Conservation (phyloP, 2,329 filamentous ascomycete genomes). For the Fusarium gaditjirri region DNA sequence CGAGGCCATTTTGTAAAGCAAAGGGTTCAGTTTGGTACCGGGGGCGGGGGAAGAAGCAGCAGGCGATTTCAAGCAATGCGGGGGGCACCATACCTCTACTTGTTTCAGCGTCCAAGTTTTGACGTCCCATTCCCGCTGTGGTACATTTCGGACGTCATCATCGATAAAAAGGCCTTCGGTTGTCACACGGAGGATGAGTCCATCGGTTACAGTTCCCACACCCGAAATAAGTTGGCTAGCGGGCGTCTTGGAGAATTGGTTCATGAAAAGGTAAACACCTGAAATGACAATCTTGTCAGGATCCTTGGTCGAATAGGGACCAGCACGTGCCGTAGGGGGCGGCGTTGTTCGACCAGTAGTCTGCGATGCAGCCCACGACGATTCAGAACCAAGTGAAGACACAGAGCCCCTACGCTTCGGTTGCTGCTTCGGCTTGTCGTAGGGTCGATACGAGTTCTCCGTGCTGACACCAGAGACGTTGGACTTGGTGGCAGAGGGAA, state of each 20-base stretch:
- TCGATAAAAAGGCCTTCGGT: constrained; percentile 97
- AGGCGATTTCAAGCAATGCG: constrained; percentile 65
- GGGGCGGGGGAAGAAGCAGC: constrained; percentile 55
- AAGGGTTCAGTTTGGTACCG: constrained; percentile 53
- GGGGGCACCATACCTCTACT: constrained; percentile 86
- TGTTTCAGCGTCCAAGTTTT: constrained; percentile 97
- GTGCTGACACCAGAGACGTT: constrained; percentile 68
- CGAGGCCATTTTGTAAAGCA: constrained; percentile 60
- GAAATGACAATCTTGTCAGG: constrained; percentile 96
- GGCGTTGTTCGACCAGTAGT: constrained; percentile 87
- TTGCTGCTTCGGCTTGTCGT: constrained; percentile 73
- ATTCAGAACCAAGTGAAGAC: constrained; percentile 78
- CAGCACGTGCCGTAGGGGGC: constrained; percentile 79
- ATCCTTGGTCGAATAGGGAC: constrained; percentile 86
- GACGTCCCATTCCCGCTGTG: constrained; percentile 98
- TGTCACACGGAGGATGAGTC: constrained; percentile 89
- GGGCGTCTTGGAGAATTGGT: constrained; percentile 87
- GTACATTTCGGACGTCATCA: constrained; percentile 88
- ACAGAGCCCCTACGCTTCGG: constrained; percentile 70
- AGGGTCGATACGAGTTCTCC: constrained; percentile 80
- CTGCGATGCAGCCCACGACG: constrained; percentile 85
- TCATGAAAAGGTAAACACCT: constrained; percentile 92
- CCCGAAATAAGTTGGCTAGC: constrained; percentile 89
- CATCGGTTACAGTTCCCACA: constrained; percentile 87
- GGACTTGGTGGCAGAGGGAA: constrained; percentile 63